Evolutionary conservation across 2,329 filamentous ascomycete species (phyloP).

Genomic region (Apiospora arundinis): DNA sequence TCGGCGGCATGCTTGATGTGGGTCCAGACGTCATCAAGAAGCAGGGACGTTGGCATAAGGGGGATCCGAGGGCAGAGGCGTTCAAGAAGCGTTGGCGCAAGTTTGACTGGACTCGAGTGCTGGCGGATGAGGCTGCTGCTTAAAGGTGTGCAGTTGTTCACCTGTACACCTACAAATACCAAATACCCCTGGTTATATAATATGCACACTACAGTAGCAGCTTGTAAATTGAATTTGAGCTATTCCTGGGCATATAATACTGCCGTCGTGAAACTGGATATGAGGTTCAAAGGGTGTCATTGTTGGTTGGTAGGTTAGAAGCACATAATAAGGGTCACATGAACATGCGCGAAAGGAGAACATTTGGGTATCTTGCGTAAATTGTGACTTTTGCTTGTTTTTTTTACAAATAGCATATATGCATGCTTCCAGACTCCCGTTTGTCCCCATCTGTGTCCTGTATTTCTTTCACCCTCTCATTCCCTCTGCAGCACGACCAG

Average conservation of each 20-base stretch:
- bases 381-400: constrained; percentile 9
- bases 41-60: constrained; percentile 83
- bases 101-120: constrained; percentile 82
- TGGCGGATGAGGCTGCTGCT: constrained; percentile 46
- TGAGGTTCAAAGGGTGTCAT: background rate
- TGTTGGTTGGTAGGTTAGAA: no score
- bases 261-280: background rate
- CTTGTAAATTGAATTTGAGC: background rate
- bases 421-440: background rate
- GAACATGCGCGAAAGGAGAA: background rate
- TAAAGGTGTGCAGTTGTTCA: background rate
- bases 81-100: constrained; percentile 89
- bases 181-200: background rate
- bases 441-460: background rate
- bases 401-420: background rate
- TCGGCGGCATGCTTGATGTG: constrained; percentile 89
- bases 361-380: constrained; percentile 7
- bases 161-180: background rate
- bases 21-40: constrained; percentile 85
- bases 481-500: constrained; percentile 93
- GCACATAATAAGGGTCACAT: background rate
- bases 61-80: constrained; percentile 71
- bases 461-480: constrained; percentile 46
- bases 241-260: no score
- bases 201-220: background rate